phyloP scores from a whole-genome alignment of 768 basidiomycete genomes.

The Tulasnella sp. region DNA sequence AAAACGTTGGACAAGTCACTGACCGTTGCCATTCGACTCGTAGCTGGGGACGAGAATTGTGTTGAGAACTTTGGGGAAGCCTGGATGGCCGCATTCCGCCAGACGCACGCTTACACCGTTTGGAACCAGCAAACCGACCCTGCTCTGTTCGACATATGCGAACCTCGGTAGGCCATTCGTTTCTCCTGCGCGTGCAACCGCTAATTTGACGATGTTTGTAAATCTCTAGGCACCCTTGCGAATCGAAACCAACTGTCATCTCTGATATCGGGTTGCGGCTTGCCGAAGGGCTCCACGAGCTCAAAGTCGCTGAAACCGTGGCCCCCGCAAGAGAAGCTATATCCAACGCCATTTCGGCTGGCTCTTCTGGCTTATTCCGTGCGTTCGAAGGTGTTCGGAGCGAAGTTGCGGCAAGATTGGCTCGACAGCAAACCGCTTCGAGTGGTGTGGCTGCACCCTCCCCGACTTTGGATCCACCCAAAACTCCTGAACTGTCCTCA shows the following conservation, averaged over 20 bases:
- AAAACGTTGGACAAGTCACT: neutral
- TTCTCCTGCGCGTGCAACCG: neutral
- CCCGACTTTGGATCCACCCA: neutral
- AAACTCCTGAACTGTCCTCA: neutral
- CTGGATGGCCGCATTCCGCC: constrained; percentile 86
- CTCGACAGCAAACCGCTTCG: constrained; percentile 26
- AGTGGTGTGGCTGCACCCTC: constrained; percentile 9
- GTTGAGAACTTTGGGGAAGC: constrained; percentile 78
- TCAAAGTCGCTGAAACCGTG: constrained; percentile 90
- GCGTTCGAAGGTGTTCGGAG: constrained; percentile 80
- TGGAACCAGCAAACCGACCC: constrained; percentile 93
- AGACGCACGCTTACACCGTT: constrained; percentile 79
- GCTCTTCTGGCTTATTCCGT: constrained; percentile 79
- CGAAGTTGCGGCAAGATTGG: constrained; percentile 39
- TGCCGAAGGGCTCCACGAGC: constrained; percentile 89
- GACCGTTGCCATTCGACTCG: constrained; percentile 32
- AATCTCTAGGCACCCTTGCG: constrained; percentile 77
- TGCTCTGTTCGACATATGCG: constrained; percentile 89
- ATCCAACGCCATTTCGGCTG: constrained; percentile 63
- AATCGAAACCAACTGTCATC: constrained; percentile 81
- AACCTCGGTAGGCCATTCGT: constrained; percentile 60
- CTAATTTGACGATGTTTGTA: neutral
- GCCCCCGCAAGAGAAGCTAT: constrained; percentile 90
- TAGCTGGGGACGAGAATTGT: constrained; percentile 49
- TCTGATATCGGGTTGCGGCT: constrained; percentile 89